Evolutionary conservation across 768 basidiomycete genomes (phyloP), one percentile per base, ranked within the genome.

Genomic region (Suillus lakei): DNA sequence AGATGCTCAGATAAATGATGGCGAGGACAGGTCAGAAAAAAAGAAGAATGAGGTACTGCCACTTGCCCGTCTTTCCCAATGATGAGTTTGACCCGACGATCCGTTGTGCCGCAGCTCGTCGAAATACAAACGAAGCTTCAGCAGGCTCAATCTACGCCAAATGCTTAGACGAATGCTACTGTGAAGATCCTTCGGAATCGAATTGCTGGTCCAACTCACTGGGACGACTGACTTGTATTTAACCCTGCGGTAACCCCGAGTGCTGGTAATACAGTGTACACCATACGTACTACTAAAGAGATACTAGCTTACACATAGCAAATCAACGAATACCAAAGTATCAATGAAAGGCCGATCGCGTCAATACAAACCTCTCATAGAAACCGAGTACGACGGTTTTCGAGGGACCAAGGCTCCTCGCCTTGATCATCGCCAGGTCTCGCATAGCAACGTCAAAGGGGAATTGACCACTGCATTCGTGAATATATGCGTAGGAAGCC

Each of bases 1-100:
- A 2, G 96, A 98, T 77, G 76, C 72, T 9, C 93, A 94, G 74
- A 81, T 98, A 54, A 90, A 92, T 72, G 93, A 96, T 4, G 79
- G 91, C 30, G 88, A 90, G 69, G 83, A 84, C 36, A 92, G 89
- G 70, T 83, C 89, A 62, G 93, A 96, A 69, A 89, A 87, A 73
- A 95, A 92, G 80, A 95, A 92, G 79, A 71, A 79, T 43, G 93
- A 98, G 86, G 96, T 92, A 67, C 7, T 62, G 73, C 61, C 32
- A 9, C 48, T 41, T 34, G 48, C 18, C 23, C 16, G 54, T 13
- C 16, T 15, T 39, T 26, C 34, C 43, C n/a, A 41, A 38, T 28
- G 48, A 58, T 10, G 39, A 53, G 60, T 66, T 55, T 70, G 58
- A 68, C 32, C 64, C 28, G 18, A 53, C 51, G 10, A 53, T 30